Evolutionary conservation across 352 stramenopile genomes (phyloP).

Genomic region (Pythium brassicae): DNA sequence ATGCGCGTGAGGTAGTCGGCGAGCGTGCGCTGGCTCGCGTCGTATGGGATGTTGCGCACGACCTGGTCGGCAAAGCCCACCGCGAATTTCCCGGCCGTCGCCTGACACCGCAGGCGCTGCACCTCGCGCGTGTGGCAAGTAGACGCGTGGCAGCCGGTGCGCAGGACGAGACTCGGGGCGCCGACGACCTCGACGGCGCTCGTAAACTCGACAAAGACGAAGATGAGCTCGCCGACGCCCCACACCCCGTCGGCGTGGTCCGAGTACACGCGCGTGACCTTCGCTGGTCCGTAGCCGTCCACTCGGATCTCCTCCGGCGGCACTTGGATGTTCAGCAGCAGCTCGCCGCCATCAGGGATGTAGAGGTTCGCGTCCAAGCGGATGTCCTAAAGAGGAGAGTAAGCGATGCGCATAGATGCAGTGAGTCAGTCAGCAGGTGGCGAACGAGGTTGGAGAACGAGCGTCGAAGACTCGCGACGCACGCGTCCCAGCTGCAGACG

Average conservation of each 20-base stretch:
- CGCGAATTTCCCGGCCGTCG: conserved; percentile 60
- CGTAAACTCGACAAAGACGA: conserved; percentile 69
- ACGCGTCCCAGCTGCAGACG: no score
- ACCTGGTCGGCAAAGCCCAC: conserved; percentile 47
- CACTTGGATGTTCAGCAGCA: conserved; percentile 63
- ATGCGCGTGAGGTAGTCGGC: conserved; percentile 49
- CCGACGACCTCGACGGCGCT: conserved; percentile 58
- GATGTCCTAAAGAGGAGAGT: conserved; percentile 25
- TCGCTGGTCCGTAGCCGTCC: conserved; percentile 45
- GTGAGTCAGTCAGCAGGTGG: background rate
- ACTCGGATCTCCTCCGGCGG: conserved; percentile 48
- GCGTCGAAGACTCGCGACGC: no score
- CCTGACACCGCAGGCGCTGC: conserved; percentile 55
- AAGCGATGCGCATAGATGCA: background rate
- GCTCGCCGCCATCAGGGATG: conserved; percentile 66
- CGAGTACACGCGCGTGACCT: conserved; percentile 62
- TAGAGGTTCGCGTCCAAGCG: conserved; percentile 64
- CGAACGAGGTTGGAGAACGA: background rate
- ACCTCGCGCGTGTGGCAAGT: conserved; percentile 54
- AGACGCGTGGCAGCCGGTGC: conserved; percentile 48
- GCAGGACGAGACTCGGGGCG: conserved; percentile 38
- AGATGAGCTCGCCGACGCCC: conserved; percentile 56
- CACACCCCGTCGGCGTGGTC: conserved; percentile 35
- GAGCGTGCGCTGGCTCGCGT: conserved; percentile 42
- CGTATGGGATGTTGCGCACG: conserved; percentile 65